Evolutionary conservation across 768 basidiomycete species (phyloP), one percentile per base, ranked within the genome.

Genomic region (Pleurotus djamor): DNA sequence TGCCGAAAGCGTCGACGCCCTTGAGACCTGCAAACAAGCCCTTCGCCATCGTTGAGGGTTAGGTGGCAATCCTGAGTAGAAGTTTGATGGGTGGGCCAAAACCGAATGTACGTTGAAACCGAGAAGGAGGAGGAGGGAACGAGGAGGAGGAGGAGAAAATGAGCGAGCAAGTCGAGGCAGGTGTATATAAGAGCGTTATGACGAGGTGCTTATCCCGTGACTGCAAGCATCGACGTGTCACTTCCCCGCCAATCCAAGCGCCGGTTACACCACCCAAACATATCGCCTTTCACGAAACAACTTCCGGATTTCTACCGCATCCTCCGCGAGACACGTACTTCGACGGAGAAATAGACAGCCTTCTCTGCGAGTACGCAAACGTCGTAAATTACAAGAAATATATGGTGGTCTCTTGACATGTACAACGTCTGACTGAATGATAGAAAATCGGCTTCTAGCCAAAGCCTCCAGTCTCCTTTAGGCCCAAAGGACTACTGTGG

Each of bases 1-100:
- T 99, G 62, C 97, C 97, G 81, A 99, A 99, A 74, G 97, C 97
- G 80, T 99, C 97, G 57, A 98, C 83, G 70, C 94, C 93, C 72
- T 92, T 94, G 67, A 98, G 81, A 65, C 80, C 82, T 51, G 80
- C 82, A 68, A 93, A 81, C 65, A 92, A 74, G 64, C 89, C 87
- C 75, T 88, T 93, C 65, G 90, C 89, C 89, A 91, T 71, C 69
- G 66, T 74, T 69, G 21, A 28, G 21, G 21, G 21, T 28, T 28
- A 28, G 21, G 21, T 28, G 71, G 67, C 70, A 70, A 64, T 68
- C 63, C 66, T 68, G 66, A 60, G 64, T 1, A 66, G 64, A 63
- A 66, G 63, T 63, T 58, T 51, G 58, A 68, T 62, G 63, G 68
- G 52, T 65, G 63, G 69, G 48, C 59, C 41, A 59, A 65, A 65